Evolutionary conservation across 75 land plant species (phyloP), one percentile per base, ranked within the genome.

Genomic region (Chamaecyparis obtusa): DNA sequence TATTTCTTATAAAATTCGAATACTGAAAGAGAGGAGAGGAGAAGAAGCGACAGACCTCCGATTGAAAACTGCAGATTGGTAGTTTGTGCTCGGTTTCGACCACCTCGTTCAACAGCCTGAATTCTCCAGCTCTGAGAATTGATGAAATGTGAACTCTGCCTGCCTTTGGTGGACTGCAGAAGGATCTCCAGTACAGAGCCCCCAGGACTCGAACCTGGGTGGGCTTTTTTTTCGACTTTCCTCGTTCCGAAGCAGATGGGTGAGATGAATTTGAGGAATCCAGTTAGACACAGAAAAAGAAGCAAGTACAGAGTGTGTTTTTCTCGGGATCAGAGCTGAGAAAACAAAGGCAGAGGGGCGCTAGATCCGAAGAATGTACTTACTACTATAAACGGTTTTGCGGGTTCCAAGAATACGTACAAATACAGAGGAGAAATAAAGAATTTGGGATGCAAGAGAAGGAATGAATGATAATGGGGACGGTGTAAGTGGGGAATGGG

Each of bases 301-400:
- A 49, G 51, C 54, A 51, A 51, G 54, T 51, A 51, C 33, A 81
- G 46, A 9, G 30, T 44, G 46, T 44, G 46, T 44, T 44, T 44
- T 3, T 81, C 10, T 81, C 2, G 83, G 83, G 83, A 81, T 81
- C 49, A 44, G 49, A 81, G 83, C 14, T 5, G 1, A 24, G 81
- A 78, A 76, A 17, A 81, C 83, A 81, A 27, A 81, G 83, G 21
- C 10, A 1, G 1, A 1, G 51, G 46, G 83, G 83, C 83, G 51
- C 51, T 81, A 81, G 83, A 81, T 81, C 83, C 83, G 83, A 46
- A 46, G 51, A 43, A 27, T 81, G 83, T 81, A 81, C 44, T 80
- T 9, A 81, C 44, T 80, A 44, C 30, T 2, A 44, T 10, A 80
- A 80, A 80, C 76, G 76, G 76, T 72, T 30, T 72, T 30, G 48